phyloP scores from a whole-genome alignment of 108 stramenopile species.

The Skeletonema tropicum region DNA sequence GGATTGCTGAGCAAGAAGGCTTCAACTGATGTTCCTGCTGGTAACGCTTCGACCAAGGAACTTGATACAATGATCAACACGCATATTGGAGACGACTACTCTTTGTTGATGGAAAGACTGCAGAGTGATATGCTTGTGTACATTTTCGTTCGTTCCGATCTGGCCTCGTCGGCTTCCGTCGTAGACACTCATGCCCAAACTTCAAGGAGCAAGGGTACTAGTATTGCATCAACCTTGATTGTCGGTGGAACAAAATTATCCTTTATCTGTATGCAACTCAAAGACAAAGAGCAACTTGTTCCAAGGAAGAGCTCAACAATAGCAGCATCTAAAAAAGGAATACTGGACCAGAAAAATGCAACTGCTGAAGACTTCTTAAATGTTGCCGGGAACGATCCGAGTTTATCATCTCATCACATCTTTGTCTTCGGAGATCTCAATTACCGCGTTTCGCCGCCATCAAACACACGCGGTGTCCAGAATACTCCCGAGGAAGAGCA shows the following conservation, averaged over 20 bases:
- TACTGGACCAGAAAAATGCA: constrained; percentile 51
- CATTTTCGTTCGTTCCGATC: constrained; percentile 51
- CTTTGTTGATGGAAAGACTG: constrained; percentile 38
- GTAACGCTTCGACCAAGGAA: constrained; percentile 9
- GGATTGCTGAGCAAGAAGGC: neutral
- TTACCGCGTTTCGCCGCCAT: constrained; percentile 41
- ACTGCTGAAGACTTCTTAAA: constrained; percentile 34
- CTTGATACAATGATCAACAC: constrained; percentile 25
- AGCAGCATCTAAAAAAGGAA: constrained; percentile 40
- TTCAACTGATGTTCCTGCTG: neutral
- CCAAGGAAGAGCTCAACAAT: neutral
- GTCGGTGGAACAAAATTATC: constrained; percentile 43
- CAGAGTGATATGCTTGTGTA: constrained; percentile 72
- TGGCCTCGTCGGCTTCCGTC: constrained; percentile 18
- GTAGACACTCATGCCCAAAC: constrained; percentile 49
- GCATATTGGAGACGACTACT: constrained; percentile 8
- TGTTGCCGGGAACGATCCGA: constrained; percentile 40
- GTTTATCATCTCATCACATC: constrained; percentile 57
- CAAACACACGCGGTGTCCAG: constrained; percentile 11
- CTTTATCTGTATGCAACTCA: constrained; percentile 65
- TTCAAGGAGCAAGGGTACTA: constrained; percentile 72
- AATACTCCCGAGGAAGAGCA: constrained; percentile 29
- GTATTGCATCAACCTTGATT: constrained; percentile 60
- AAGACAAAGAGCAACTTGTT: constrained; percentile 62
- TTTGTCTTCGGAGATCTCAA: constrained; percentile 80